Percentiles rank a stretch among this genome's conserved stretches.
Evolutionary conservation across 192 early-diverging fungal genomes (phyloP).

Genomic region (Paraglomus brasilianum): DNA sequence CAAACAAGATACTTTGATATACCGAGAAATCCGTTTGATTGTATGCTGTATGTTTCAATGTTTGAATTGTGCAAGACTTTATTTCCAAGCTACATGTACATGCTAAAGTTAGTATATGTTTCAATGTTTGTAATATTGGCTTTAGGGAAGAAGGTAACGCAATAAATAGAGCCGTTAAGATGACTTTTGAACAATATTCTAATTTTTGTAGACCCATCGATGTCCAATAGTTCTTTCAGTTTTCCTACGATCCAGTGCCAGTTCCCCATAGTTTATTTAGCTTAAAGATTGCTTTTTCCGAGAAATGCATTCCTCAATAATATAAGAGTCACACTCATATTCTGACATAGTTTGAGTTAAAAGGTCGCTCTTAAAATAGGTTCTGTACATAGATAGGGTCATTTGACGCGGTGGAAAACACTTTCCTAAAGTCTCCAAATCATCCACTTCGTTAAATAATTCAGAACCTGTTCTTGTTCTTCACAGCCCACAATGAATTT

Average conservation of each 20-base stretch:
- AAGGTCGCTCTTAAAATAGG: neutral
- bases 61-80: too few relatives aligned
- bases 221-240: neutral
- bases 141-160: neutral
- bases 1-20: constrained; percentile 4
- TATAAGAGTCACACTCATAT: neutral
- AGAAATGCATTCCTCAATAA: constrained; percentile 4
- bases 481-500: neutral
- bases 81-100: too few relatives aligned
- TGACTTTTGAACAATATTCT: constrained; percentile 2
- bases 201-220: neutral
- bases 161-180: neutral
- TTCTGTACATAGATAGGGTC: neutral
- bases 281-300: neutral
- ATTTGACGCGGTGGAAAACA: neutral
- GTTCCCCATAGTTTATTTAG: constrained; percentile 6
- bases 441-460: neutral
- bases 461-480: neutral
- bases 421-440: neutral
- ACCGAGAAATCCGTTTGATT: neutral
- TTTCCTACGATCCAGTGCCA: constrained; percentile 3
- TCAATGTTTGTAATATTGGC: neutral
- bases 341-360: constrained; percentile 3
- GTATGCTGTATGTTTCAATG: too few relatives aligned
- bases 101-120: too few relatives aligned